Base-by-base conservation (phyloP, 768 basidiomycete genomes). In the Terana coerulea region DNA sequence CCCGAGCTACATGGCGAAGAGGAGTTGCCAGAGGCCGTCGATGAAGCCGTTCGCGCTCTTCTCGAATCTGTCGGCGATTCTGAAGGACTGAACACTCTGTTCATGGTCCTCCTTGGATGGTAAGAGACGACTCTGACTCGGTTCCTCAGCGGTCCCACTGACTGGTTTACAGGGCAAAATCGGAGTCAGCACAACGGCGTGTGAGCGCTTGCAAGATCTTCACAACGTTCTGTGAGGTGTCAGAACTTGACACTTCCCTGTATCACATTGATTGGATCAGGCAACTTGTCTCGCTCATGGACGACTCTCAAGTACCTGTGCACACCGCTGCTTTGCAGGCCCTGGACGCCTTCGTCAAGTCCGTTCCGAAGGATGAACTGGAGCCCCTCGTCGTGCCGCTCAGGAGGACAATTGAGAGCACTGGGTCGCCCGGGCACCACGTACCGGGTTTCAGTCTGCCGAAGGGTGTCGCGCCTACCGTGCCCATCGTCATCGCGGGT, bases 221-320 rank as follows among this genome's bases (percentile, higher is more conserved):
- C 66, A 72, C 81, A 3, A 72, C 78, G 1, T 94, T 98, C 72
- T 97, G 93, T 63, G 83, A 91, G 57, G 85, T 80, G 41, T 87
- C 90, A 3, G 78, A 85, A 33, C 74, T 91, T 34, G 95, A 98
- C 63, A 77, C 82, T 0, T 84, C 88, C 0, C 67, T 93, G 21
- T 98, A 98, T 69, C 84, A 89, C 17, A 72, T 94, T 56, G 97
- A 98, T 66, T 98, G 95, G 94, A 80, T 98, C 49, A 84, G 95
- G 7, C 91, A 93, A 56, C 76, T 98, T 14, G 73, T 98, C 6
- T 79, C 91, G 0, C 69, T 88, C 2, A 75, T 97, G 43, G 94
- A 94, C 59, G 95, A 98, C 61, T 68, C 70, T 11, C 76, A 84
- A 41, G 80, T 86, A 1, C 64, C 75, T 3, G 91, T 95, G 9